Evolutionary conservation across 371 early-diverging fungal species (phyloP).

Genomic region (Coemansia sp.): DNA sequence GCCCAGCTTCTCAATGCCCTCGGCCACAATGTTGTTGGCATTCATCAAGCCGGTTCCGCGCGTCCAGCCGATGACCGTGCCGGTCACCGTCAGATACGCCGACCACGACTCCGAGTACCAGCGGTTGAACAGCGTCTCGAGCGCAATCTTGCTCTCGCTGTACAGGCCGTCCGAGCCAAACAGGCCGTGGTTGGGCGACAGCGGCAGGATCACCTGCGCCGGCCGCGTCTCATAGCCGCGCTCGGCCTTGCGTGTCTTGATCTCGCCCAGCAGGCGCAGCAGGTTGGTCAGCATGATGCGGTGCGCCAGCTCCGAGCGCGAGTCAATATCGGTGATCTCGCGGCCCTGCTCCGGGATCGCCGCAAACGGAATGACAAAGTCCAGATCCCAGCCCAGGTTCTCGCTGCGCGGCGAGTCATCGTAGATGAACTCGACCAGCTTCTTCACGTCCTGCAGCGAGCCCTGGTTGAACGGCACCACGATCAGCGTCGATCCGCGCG

Average conservation of each 20-base stretch:
- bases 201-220: constrained; percentile 88
- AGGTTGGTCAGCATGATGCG: constrained; percentile 51
- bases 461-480: constrained; percentile 96
- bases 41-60: constrained; percentile 95
- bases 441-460: constrained; percentile 84
- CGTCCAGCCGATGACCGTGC: constrained; percentile 97
- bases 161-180: constrained; percentile 94
- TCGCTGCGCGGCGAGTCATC: constrained; percentile 51
- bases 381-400: constrained; percentile 87
- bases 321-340: constrained; percentile 86
- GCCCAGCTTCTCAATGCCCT: constrained; percentile 54
- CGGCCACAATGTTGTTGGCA: constrained; percentile 87
- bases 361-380: constrained; percentile 93
- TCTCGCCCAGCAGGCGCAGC: constrained; percentile 62
- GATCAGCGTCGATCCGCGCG: constrained; percentile 84
- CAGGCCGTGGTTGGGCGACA: constrained; percentile 96
- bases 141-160: constrained; percentile 91
- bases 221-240: constrained; percentile 89
- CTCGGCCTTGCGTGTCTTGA: constrained; percentile 66
- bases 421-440: constrained; percentile 88
- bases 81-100: constrained; percentile 84
- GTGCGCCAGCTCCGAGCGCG: constrained; percentile 90
- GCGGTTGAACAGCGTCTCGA: constrained; percentile 92
- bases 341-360: constrained; percentile 92
- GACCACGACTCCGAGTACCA: constrained; percentile 95